Percentiles rank a stretch among this genome's conserved stretches.
These are phyloP conservation scores for Flaveria robusta DNA, from an alignment of 129 eudicot species.

Conservation along the genomic window DNA sequence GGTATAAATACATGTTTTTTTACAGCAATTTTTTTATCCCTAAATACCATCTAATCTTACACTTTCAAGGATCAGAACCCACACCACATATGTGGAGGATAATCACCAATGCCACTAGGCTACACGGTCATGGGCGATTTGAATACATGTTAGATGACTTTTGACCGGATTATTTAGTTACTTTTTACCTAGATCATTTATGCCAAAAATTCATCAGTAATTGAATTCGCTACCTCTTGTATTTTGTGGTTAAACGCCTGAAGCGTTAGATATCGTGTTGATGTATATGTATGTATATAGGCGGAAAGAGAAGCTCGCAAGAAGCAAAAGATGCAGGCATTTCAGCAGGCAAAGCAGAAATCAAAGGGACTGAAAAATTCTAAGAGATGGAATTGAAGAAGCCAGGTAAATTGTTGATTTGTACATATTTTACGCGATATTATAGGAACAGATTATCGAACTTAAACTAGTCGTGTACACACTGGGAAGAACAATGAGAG, in stretches of 20 bases:
- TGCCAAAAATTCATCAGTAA: too few species aligned
- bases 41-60: too few species aligned
- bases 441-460: slow-evolving; percentile 32
- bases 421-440: slow-evolving; percentile 29
- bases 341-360: slow-evolving; percentile 89
- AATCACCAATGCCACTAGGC: too few species aligned
- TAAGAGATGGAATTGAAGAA: slow-evolving; percentile 82
- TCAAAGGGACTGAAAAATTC: slow-evolving; percentile 74
- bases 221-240: background rate
- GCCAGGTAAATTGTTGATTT: slow-evolving; percentile 22
- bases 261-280: slow-evolving; percentile 4
- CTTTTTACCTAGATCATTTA: too few species aligned
- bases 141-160: background rate
- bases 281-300: slow-evolving; percentile 35
- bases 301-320: slow-evolving; percentile 94
- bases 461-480: background rate
- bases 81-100: too few species aligned
- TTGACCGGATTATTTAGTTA: background rate
- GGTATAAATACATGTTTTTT: background rate
- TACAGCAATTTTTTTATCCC: too few species aligned
- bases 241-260: background rate
- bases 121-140: background rate
- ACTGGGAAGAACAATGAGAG: background rate
- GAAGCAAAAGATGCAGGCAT: slow-evolving; percentile 92
- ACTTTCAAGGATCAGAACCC: too few species aligned